Evolutionary conservation across 2,329 filamentous ascomycete genomes (phyloP).

Genomic region (Colletotrichum graminicola): DNA sequence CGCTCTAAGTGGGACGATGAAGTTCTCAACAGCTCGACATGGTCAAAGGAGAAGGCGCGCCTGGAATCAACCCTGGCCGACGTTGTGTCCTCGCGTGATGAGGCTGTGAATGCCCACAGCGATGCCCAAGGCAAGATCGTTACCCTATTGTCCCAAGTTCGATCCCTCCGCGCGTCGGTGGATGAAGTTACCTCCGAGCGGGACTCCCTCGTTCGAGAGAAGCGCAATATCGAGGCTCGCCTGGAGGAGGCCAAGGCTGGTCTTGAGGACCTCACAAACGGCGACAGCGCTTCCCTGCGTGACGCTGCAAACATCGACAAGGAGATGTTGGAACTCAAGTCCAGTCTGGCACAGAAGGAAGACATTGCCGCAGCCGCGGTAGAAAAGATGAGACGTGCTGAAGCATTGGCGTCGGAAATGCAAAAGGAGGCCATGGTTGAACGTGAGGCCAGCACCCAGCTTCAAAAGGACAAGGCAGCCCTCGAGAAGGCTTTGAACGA

Average conservation of each 20-base stretch:
- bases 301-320: slow-evolving; percentile 91
- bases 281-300: slow-evolving; percentile 87
- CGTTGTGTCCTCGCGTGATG: slow-evolving; percentile 90
- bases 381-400: slow-evolving; percentile 96
- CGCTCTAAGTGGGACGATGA: slow-evolving; percentile 98
- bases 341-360: slow-evolving; percentile 89
- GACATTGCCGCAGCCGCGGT: slow-evolving; percentile 92
- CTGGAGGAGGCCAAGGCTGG: slow-evolving; percentile 89
- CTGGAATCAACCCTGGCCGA: slow-evolving; percentile 91
- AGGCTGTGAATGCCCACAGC: slow-evolving; percentile 92
- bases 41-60: slow-evolving; percentile 97
- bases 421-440: slow-evolving; percentile 93
- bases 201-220: slow-evolving; percentile 87
- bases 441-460: slow-evolving; percentile 81
- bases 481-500: slow-evolving; percentile 94
- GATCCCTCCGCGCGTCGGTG: slow-evolving; percentile 82
- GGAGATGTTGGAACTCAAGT: slow-evolving; percentile 90
- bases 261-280: slow-evolving; percentile 87
- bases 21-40: slow-evolving; percentile 95
- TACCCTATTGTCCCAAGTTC: slow-evolving; percentile 88
- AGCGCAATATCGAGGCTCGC: slow-evolving; percentile 87
- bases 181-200: slow-evolving; percentile 90
- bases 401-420: slow-evolving; percentile 87
- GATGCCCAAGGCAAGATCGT: slow-evolving; percentile 96
- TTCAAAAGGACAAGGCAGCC: slow-evolving; percentile 90